Base-by-base conservation (phyloP, 768 basidiomycete species). In the Chalciporus sphaerocephalus region DNA sequence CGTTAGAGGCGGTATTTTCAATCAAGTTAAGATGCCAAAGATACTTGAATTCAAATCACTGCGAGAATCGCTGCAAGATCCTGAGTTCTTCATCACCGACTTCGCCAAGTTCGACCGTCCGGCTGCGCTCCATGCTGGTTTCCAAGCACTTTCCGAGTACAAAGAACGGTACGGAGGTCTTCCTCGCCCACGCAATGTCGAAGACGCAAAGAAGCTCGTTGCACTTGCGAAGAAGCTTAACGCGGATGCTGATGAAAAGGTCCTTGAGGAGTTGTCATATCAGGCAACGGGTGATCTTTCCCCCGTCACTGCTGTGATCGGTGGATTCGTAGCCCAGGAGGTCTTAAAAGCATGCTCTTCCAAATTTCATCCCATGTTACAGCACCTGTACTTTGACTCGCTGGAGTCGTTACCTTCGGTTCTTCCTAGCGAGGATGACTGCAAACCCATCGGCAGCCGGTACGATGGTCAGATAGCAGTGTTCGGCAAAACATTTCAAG, bases 1-100 rank as follows among this genome's bases (percentile, higher is more conserved):
- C 69, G 80, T 83, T 54, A 62, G 80, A 22, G 96, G 95, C 20
- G 96, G 96, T 28, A 87, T 94, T 50, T 99, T 97, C 65, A 92
- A 90, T 6, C 96, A 99, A 67, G 93, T 98, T 52, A 99, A 98
- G 72, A 95, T 97, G 92, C 96, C 96, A 9, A 98, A 95, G 71
- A 77, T 92, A 40, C 71, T 97, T 39, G 81, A 92, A 63, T 99
- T 97, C 59, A 97, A 97, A 92, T 80, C 93, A 2, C 76, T 99
- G 16, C 78, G 85, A 57, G 92, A 96, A 54, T 92, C 93, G 0
- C 65, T 92, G 40, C 72, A 78, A 54, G 61, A 72, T 16, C 94
- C 96, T 0, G 95, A 98, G 56, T 80, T 80, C 60, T 88, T 96
- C 72, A 80, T 97, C 54, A 92, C 93, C 36, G 96, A 99, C 66